Percentiles rank a stretch among this genome's conserved stretches.
Conservation (phyloP, 352 stramenopile species). For the Globisporangium rhizosaccharum region DNA sequence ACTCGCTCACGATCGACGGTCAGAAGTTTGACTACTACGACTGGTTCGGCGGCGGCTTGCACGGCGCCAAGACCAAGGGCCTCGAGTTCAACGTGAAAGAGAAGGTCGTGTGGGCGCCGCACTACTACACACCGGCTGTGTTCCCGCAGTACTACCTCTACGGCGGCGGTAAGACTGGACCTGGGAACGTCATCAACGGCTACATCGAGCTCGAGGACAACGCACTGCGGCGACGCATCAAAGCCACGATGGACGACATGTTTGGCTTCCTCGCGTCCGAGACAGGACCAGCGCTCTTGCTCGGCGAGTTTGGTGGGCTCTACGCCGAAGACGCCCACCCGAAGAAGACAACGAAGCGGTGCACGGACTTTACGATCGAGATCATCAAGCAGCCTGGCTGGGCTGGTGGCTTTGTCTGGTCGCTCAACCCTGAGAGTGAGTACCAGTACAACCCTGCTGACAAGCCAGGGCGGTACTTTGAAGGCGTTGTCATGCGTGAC, state of each 20-base stretch:
- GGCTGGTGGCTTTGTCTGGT: constrained; percentile 29
- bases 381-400: constrained; percentile 27
- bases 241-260: constrained; percentile 30
- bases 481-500: constrained; percentile 20
- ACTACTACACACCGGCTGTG: constrained; percentile 33
- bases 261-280: constrained; percentile 28
- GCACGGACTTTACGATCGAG: constrained; percentile 27
- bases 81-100: constrained; percentile 18
- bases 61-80: constrained; percentile 18
- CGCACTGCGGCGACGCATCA: constrained; percentile 17
- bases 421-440: constrained; percentile 29
- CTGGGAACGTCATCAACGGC: constrained; percentile 8
- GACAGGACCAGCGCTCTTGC: constrained; percentile 19
- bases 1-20: constrained; percentile 22
- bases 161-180: constrained; percentile 11
- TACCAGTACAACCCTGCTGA: constrained; percentile 38
- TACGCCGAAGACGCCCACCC: constrained; percentile 24
- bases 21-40: constrained; percentile 26
- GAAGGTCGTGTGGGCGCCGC: constrained; percentile 32
- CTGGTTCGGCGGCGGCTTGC: constrained; percentile 33
- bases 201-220: constrained; percentile 28
- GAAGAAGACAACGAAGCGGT: constrained; percentile 24
- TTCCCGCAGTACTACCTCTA: constrained; percentile 30
- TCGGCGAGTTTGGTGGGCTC: constrained; percentile 33
- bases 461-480: constrained; percentile 14